A percentile compares a stretch with the other conserved stretches of the same genome.
These are phyloP conservation scores for Suhomyces atakaporum DNA, from an alignment of 1,139 yeast genomes.

Conservation along the genomic window DNA sequence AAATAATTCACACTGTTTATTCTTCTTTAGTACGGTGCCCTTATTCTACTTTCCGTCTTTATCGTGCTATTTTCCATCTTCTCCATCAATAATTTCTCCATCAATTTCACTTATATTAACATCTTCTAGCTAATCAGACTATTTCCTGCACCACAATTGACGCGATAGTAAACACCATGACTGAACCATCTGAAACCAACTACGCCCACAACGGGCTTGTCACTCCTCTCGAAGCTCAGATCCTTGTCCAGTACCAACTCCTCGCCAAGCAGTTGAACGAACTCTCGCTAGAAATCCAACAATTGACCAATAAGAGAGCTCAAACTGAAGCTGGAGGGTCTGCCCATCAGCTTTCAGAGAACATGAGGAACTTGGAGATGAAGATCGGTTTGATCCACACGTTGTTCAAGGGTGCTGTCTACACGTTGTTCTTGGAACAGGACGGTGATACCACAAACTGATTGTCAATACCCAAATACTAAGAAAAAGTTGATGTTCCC, in stretches of 20 bases:
- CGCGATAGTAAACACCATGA: slow-evolving; percentile 3
- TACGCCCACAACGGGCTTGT: slow-evolving; percentile 33
- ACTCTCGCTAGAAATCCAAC: slow-evolving; percentile 35
- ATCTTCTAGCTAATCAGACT: no score
- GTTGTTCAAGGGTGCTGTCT: slow-evolving; percentile 68
- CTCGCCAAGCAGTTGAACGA: slow-evolving; percentile 44
- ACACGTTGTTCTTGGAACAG: slow-evolving; percentile 52
- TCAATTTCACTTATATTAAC: no score
- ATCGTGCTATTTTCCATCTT: no score
- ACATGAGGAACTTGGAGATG: slow-evolving; percentile 59
- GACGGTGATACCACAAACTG: slow-evolving; percentile 18
- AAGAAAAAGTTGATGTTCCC: not conserved
- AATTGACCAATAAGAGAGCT: slow-evolving; percentile 24
- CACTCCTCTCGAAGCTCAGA: slow-evolving; percentile 40
- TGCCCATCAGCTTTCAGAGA: slow-evolving; percentile 42
- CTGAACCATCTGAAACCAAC: slow-evolving; percentile 21
- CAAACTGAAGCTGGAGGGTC: slow-evolving; percentile 15
- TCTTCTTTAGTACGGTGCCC: no score
- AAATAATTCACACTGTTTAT: no score
- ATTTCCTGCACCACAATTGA: no score
- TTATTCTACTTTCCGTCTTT: no score
- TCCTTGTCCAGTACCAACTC: slow-evolving; percentile 49
- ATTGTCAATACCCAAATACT: no score
- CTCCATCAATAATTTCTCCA: no score
- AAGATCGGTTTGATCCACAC: slow-evolving; percentile 68